Percentiles rank a stretch among this genome's conserved stretches.
Conservation (phyloP, 495 filamentous ascomycete genomes). For the Penicillium turbatum region DNA sequence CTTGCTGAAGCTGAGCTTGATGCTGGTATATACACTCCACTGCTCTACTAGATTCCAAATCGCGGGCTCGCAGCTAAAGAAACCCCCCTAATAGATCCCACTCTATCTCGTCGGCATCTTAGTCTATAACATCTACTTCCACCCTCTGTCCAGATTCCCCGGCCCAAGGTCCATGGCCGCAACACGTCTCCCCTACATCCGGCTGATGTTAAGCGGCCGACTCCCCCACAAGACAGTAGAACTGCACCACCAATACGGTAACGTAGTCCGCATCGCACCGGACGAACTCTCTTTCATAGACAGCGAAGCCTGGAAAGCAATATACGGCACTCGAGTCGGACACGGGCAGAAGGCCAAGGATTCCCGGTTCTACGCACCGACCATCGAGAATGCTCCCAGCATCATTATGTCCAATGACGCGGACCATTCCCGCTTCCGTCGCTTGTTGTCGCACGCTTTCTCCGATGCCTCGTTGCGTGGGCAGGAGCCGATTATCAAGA, state of each 20-base stretch:
- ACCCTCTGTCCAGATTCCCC: constrained; percentile 48
- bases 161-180: constrained; percentile 38
- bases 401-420: constrained; percentile 32
- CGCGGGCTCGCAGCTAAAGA: not conserved
- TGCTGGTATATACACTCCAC: not conserved
- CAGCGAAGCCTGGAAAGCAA: constrained; percentile 51
- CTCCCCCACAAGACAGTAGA: constrained; percentile 3
- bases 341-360: constrained; percentile 19
- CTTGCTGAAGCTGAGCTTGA: not conserved
- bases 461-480: constrained; percentile 41
- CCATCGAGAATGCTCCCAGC: not conserved
- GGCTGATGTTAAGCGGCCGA: constrained; percentile 10
- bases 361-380: constrained; percentile 15
- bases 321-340: constrained; percentile 44
- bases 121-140: constrained; percentile 48
- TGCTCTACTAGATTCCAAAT: not conserved
- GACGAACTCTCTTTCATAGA: constrained; percentile 46
- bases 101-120: not conserved
- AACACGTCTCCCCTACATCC: constrained; percentile 18
- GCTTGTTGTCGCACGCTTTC: constrained; percentile 51
- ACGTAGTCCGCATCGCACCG: constrained; percentile 49
- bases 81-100: not conserved
- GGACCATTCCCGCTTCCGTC: constrained; percentile 39
- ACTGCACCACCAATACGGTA: constrained; percentile 40
- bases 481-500: constrained; percentile 43